Conservation (phyloP, 2,329 filamentous ascomycete species). For the Pseudogymnoascus sp. region DNA sequence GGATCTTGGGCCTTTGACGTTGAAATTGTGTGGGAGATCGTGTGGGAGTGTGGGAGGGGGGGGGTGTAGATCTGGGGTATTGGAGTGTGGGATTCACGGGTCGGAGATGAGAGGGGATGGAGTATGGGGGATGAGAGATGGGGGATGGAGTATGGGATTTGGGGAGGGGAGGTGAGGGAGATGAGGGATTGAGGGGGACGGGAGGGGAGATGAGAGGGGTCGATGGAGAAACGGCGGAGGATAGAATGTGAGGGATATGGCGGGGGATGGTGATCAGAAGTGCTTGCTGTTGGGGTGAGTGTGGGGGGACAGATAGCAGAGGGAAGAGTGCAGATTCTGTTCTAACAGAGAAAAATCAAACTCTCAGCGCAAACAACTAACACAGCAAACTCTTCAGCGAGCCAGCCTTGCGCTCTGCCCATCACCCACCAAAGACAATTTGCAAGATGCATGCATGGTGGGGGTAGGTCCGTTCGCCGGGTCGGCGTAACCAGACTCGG, state of each 20-base stretch:
- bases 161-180: too few species aligned
- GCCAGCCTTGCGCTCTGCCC: too few species aligned
- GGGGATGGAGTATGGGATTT: background rate
- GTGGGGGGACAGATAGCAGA: too few species aligned
- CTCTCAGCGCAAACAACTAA: background rate
- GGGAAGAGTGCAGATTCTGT: background rate
- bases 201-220: background rate
- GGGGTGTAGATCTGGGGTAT: background rate
- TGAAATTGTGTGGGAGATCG: background rate
- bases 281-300: too few species aligned
- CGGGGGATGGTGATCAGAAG: background rate
- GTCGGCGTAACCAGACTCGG: too few species aligned
- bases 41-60: background rate
- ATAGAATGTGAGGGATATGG: background rate
- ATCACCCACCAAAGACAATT: too few species aligned
- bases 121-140: background rate
- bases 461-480: background rate
- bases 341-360: background rate
- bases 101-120: background rate
- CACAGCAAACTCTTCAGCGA: too few species aligned
- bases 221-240: background rate
- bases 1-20: too few species aligned
- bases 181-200: background rate
- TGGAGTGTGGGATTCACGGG: background rate
- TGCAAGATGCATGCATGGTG: too few species aligned